These are phyloP conservation scores for Coccinonectria pachysandricola DNA, from an alignment of 2,329 filamentous ascomycete genomes.

Conservation along the genomic window DNA sequence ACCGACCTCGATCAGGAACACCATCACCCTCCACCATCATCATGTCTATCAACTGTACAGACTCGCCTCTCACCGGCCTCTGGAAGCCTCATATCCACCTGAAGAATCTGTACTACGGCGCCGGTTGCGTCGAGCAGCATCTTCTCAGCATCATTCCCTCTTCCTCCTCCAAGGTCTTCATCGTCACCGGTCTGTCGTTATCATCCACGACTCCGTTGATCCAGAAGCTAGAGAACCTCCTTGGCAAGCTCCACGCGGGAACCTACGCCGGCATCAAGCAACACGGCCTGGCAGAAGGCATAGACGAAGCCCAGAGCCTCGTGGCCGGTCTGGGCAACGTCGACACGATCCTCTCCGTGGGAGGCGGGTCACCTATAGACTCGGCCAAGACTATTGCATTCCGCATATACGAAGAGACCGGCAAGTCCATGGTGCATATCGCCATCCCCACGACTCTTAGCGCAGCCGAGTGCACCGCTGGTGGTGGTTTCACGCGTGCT, in stretches of 20 bases:
- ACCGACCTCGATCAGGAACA: too few relatives aligned
- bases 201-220: conserved; percentile 7
- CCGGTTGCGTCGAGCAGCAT: conserved; percentile 11
- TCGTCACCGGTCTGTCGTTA: conserved; percentile 9
- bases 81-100: conserved; percentile 12
- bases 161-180: conserved; percentile 9
- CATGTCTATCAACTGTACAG: conserved; percentile 7
- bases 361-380: conserved; percentile 7
- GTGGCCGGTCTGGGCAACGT: conserved; percentile 2
- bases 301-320: conserved; percentile 6
- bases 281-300: conserved; percentile 9
- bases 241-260: conserved; percentile 6
- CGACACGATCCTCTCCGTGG: conserved; percentile 11
- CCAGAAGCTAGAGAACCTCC: conserved; percentile 5
- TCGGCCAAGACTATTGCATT: conserved; percentile 12
- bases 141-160: conserved; percentile 7
- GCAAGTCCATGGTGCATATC: conserved; percentile 6
- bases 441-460: conserved; percentile 11
- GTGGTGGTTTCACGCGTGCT: conserved; percentile 15
- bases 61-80: conserved; percentile 8
- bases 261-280: conserved; percentile 9
- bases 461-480: conserved; percentile 14
- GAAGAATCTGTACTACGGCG: conserved; percentile 10
- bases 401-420: conserved; percentile 16
- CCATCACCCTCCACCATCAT: too few relatives aligned